Base-by-base conservation (phyloP, 1,284 basidiomycete genomes). In the Coniferiporia sulphurascens region DNA sequence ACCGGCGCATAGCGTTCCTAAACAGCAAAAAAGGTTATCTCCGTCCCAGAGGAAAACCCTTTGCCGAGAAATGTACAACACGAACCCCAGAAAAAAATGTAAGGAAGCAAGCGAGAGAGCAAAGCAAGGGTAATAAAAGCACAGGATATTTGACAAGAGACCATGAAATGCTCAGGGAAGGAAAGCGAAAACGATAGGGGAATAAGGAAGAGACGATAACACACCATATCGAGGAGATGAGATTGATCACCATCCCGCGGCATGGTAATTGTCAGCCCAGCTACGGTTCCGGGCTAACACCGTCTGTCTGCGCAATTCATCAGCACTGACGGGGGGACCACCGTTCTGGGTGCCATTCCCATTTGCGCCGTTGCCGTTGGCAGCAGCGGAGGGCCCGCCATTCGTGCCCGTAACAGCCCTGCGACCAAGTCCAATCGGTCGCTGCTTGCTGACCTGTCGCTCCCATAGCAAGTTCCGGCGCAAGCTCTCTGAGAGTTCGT, bases 401-500 rank as follows among this genome's bases (percentile, higher is more conserved):
- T n/a, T 27, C 27, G 27, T 55, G 72, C 64, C 22, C 64, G 70
- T 27, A 66, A 70, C 48, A 73, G 67, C 56, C 66, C 67, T 63
- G 3, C 51, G 51, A 4, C 53, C 72, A 63, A 71, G 72, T 57
- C 73, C 76, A 52, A 73, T 73, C 44, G 79, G 72, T 48, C 77
- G 80, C 19, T 76, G 76, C 64, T 81, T 81, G 71, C 79, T 84
- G 48, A 86, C 78, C 66, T 87, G 85, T 10, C 93, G 81, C 69
- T 93, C 90, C 92, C 93, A 94, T 4, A 95, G 73, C 64, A 96
- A 69, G 66, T 95, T 91, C 52, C 88, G 77, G 19, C 93, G 78
- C 61, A 96, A 73, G 62, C 86, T 89, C 74, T 95, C 93, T 50
- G 89, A 89, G 68, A 96, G 77, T 73, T 96, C 93, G 21, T 86